phyloP scores from a whole-genome alignment of 2,329 filamentous ascomycete species.

The Ceratocystis lukuohia region DNA sequence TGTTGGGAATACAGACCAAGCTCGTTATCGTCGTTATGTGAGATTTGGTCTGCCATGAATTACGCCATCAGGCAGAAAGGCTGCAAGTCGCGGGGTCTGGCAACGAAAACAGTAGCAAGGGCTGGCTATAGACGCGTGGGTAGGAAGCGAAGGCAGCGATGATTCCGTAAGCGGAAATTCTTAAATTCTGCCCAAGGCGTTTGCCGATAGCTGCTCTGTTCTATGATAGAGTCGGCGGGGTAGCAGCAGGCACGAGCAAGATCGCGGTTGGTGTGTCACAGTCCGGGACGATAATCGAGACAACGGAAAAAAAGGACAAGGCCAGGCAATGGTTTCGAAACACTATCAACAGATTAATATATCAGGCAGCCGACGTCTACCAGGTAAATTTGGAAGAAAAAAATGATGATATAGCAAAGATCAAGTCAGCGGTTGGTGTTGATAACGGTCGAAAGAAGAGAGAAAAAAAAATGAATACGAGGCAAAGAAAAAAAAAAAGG shows the following conservation, averaged over 20 bases:
- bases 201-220: too few relatives aligned
- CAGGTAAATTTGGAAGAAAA: not conserved
- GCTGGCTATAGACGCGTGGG: not conserved
- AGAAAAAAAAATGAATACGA: not conserved
- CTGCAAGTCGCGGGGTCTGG: constrained; percentile 18
- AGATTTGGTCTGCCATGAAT: constrained; percentile 54
- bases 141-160: too few relatives aligned
- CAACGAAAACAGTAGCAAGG: not conserved
- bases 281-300: not conserved
- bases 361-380: not conserved
- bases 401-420: not conserved
- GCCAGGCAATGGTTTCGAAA: not conserved
- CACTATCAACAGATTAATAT: not conserved
- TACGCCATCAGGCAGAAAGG: constrained; percentile 48
- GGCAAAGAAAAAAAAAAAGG: not conserved
- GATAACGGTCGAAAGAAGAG: not conserved
- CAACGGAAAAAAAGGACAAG: not conserved
- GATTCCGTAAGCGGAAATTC: too few relatives aligned
- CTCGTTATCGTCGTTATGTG: constrained; percentile 23
- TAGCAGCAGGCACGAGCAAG: constrained; percentile 3
- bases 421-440: not conserved
- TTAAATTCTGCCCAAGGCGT: too few relatives aligned
- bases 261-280: not conserved
- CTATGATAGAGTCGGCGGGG: not conserved
- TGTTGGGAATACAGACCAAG: constrained; percentile 12